Base-by-base conservation (phyloP, 2,329 filamentous ascomycete species). In the Diaporthe ilicicola region DNA sequence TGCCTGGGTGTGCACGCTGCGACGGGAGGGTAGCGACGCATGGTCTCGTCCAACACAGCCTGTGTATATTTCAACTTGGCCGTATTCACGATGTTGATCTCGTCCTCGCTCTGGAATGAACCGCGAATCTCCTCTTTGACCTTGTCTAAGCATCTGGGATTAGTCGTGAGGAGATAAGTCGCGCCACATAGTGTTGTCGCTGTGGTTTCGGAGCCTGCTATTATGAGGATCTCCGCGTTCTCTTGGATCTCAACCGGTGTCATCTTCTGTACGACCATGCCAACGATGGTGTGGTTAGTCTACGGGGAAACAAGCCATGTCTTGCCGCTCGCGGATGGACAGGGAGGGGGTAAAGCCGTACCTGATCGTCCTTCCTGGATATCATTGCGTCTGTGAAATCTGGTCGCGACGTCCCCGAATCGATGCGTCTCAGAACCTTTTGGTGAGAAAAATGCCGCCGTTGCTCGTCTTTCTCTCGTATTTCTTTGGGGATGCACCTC, bases 41-140 rank as follows among this genome's bases (percentile, higher is more conserved):
- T 69, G 4, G 76, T 76, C 74, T 85, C 83, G 9, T 83, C 77
- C 19, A 84, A 73, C 56, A 75, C 77, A 2, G 82, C 83, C 17
- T 76, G 72, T 69, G 84, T 76, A 56, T 84, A 85, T 8, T 73
- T 61, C 0, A 84, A 74, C 5, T 74, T 70, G 37, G 72, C 67
- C 1, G 78, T 75, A 9, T 76, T 76, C 3, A 73, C 72, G 32
- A 83, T 70, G 9, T 74, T 80, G 51, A 87, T 86, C 0, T 84
- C 80, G 0, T 79, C 75, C n/a, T 81, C 78, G 0, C 50, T 73
- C 1, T 73, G 56, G 69, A 84, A 85, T 0, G 77, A 54, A 0
- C 74, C 69, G 1, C 84, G 76, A 2, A 86, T 75, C 74, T 87
- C 84, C 0, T 77, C 32, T 0, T 72, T 74, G 48, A 86, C 73